Percentiles rank a stretch among this genome's conserved stretches.
These are phyloP conservation scores for Samsoniella hepiali DNA, from an alignment of 2,329 filamentous ascomycete genomes.

Conservation along the genomic window DNA sequence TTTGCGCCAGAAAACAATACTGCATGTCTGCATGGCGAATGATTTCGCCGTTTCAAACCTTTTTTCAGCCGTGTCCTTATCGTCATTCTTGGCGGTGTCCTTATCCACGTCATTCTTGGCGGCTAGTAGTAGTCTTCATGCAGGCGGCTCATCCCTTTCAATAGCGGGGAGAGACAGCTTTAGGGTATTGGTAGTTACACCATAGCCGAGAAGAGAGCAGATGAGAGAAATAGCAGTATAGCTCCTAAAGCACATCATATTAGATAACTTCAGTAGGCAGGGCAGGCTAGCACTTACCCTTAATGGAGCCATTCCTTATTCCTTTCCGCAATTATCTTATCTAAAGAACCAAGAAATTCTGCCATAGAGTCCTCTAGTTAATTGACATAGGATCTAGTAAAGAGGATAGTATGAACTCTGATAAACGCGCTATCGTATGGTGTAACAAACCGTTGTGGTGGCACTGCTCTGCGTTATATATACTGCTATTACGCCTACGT, in stretches of 20 bases:
- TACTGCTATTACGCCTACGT: too few relatives aligned
- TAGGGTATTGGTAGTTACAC: constrained; percentile 43
- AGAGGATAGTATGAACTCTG: constrained; percentile 61
- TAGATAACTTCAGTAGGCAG: background rate
- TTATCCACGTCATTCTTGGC: background rate
- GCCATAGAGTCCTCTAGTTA: constrained; percentile 43
- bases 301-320: constrained; percentile 50
- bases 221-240: constrained; percentile 31
- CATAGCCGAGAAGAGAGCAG: constrained; percentile 35
- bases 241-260: background rate
- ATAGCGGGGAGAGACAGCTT: constrained; percentile 26
- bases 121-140: too few relatives aligned
- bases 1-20: constrained; percentile 47
- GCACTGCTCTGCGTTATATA: too few relatives aligned
- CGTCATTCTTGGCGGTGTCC: constrained; percentile 22
- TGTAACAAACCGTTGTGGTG: too few relatives aligned
- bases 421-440: constrained; percentile 58
- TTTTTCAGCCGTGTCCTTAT: too few relatives aligned
- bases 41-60: constrained; percentile 35
- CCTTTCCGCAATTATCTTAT: constrained; percentile 53
- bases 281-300: constrained; percentile 32
- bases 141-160: constrained; percentile 19
- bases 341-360: constrained; percentile 52
- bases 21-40: constrained; percentile 44
- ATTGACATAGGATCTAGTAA: constrained; percentile 48